Evolutionary conservation across 305 asterid genomes (phyloP), one percentile per base, ranked within the genome.

Genomic region (Caryopteris hybrid): DNA sequence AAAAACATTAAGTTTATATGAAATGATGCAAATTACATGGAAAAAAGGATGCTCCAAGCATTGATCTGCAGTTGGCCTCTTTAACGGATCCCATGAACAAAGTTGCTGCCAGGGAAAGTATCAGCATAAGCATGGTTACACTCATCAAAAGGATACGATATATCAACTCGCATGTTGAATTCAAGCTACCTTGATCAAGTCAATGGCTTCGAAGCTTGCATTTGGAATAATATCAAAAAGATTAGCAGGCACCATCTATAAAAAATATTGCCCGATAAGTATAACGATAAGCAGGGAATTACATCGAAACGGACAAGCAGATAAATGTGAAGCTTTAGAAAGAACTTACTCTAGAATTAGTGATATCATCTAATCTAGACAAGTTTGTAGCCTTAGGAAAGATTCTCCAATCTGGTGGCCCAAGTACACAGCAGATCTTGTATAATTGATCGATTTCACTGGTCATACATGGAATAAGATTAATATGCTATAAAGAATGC

Each of bases 361-460:
- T 75, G 52, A 88, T 76, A 57, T 86, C 84, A 55, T 79, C 78
- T 62, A 88, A 78, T 65, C 84, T 83, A 64, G 89, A 81, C 72
- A 86, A 69, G 71, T 87, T 94, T 66, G 82, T 83, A 13, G 89
- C 96, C 72, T 81, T 89, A 16, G 91, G 96, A 74, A 94, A 91
- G 68, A 81, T 68, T 63, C 80, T 87, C 96, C 93, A 86, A 73
- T 91, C 92, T 34, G 96, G 95, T 50, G 82, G 83, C 41, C 97
- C 98, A 79, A 91, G 90, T 61, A 94, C 89, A 74, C 96, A 84
- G 72, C 95, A 87, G 70, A 89, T 91, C 88, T 94, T 94, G 90
- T 87, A 86, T 63, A 94, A 71, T 80, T 94, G 98, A 79, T 94
- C 98, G 34, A 91, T 82, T 84, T 89, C 99, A 82, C 98, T 94